Percentiles rank a stretch among this genome's conserved stretches.
phyloP scores from a whole-genome alignment of 1,139 yeast species.

The Hyphopichia khmerensis region DNA sequence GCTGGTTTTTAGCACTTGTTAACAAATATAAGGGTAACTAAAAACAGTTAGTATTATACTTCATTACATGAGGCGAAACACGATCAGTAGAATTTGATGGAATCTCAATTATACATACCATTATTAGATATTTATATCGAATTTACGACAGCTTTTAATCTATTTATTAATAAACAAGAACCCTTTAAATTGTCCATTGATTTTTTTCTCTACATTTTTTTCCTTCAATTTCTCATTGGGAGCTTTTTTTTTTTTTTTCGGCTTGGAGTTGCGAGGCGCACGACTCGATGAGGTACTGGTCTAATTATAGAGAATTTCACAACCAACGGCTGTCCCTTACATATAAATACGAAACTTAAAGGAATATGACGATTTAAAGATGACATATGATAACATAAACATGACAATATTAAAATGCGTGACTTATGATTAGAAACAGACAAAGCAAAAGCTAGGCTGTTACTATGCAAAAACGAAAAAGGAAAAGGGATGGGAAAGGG shows the following conservation, averaged over 20 bases:
- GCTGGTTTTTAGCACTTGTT: slow-evolving; percentile 89
- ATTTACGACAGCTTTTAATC: neutral
- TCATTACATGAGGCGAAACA: neutral
- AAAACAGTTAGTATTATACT: slow-evolving; percentile 17
- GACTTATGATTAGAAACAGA: neutral
- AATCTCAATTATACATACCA: neutral
- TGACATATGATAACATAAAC: neutral
- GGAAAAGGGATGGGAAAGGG: neutral
- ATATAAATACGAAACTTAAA: too few species aligned
- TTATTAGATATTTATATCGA: neutral
- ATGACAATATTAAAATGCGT: neutral
- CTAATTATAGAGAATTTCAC: neutral
- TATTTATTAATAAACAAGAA: neutral
- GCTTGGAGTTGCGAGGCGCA: neutral
- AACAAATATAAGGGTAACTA: slow-evolving; percentile 87
- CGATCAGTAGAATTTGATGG: too few species aligned
- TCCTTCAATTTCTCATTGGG: neutral
- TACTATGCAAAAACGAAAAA: neutral
- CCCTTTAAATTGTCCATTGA: neutral
- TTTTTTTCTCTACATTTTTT: neutral
- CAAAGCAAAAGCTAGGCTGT: neutral
- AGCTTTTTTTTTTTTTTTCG: neutral
- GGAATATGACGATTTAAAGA: neutral
- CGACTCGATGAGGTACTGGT: neutral
- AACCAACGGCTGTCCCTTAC: too few species aligned